Percentiles rank a stretch among this genome's conserved stretches.
Evolutionary conservation across 768 basidiomycete genomes (phyloP).

Genomic region (Russula sp.): DNA sequence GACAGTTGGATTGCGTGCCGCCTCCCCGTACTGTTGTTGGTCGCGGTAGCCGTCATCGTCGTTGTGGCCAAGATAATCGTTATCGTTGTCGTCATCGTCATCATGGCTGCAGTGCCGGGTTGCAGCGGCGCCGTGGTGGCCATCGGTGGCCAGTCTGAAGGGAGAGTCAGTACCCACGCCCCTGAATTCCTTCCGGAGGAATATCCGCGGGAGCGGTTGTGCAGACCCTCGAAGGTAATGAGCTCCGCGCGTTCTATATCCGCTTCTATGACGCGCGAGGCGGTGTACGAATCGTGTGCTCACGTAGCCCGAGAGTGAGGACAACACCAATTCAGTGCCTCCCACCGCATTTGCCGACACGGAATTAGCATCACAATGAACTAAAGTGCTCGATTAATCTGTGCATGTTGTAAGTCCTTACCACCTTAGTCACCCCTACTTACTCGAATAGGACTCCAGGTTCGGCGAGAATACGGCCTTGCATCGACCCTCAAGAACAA

Average conservation of each 20-base stretch:
- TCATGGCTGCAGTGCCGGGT: no score
- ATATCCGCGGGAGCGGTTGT: constrained; percentile 44
- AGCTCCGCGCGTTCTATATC: constrained; percentile 91
- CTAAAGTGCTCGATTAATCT: constrained; percentile 84
- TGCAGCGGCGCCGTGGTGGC: no score
- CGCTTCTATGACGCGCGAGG: constrained; percentile 97
- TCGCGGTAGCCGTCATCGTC: no score
- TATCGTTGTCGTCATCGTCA: no score
- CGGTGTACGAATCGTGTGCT: constrained; percentile 92
- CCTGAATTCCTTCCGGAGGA: constrained; percentile 94
- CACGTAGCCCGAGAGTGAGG: constrained; percentile 67
- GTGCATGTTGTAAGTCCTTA: constrained; percentile 57
- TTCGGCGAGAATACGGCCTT: constrained; percentile 97
- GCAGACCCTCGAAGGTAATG: constrained; percentile 48
- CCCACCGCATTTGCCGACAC: not conserved
- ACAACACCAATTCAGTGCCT: not conserved
- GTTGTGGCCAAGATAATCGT: no score
- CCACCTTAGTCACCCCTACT: not conserved
- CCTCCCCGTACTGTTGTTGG: no score
- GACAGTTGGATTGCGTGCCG: no score
- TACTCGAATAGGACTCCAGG: constrained; percentile 27
- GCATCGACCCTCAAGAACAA: constrained; percentile 96
- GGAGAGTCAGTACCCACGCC: constrained; percentile 30
- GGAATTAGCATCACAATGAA: constrained; percentile 33
- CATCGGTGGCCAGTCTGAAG: no score